These are phyloP conservation scores for Fusarium secorum DNA, from an alignment of 2,329 filamentous ascomycete species.

Conservation along the genomic window DNA sequence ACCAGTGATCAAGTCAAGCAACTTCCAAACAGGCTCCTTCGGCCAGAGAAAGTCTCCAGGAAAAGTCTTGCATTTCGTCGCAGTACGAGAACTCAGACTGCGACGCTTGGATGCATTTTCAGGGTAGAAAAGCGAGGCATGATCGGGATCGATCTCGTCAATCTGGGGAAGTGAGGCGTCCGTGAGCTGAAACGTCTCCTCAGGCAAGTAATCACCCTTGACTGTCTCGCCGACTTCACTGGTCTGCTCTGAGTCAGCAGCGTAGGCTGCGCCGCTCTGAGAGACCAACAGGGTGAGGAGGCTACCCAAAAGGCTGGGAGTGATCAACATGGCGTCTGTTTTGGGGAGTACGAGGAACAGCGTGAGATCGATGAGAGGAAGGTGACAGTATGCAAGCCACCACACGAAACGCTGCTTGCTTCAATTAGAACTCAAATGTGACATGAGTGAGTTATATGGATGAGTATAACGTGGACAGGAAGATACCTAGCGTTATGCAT, in stretches of 20 bases:
- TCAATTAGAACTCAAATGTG: neutral
- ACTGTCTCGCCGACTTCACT: conserved; percentile 14
- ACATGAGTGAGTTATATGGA: neutral
- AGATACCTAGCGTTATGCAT: neutral
- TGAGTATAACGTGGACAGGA: neutral
- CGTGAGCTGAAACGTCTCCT: conserved; percentile 33
- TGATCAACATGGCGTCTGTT: conserved; percentile 20
- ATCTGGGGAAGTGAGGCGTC: conserved; percentile 14
- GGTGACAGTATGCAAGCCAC: neutral
- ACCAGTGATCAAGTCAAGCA: conserved; percentile 48
- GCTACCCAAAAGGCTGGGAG: conserved; percentile 2
- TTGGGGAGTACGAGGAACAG: neutral
- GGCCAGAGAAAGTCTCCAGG: conserved; percentile 47
- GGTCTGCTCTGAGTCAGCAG: conserved; percentile 5
- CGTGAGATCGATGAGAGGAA: neutral
- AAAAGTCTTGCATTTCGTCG: conserved; percentile 44
- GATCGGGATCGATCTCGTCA: conserved; percentile 11
- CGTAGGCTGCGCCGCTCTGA: conserved; percentile 14
- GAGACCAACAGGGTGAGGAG: conserved; percentile 3
- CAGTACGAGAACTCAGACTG: neutral
- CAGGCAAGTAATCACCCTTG: conserved; percentile 20
- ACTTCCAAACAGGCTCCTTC: conserved; percentile 38
- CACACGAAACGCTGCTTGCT: neutral
- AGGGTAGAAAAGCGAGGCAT: conserved; percentile 22
- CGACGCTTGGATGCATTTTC: neutral